A percentile compares a stretch with the other conserved stretches of the same genome.
phyloP scores from a whole-genome alignment of 2,329 filamentous ascomycete genomes.

The Pseudopithomyces maydicus region DNA sequence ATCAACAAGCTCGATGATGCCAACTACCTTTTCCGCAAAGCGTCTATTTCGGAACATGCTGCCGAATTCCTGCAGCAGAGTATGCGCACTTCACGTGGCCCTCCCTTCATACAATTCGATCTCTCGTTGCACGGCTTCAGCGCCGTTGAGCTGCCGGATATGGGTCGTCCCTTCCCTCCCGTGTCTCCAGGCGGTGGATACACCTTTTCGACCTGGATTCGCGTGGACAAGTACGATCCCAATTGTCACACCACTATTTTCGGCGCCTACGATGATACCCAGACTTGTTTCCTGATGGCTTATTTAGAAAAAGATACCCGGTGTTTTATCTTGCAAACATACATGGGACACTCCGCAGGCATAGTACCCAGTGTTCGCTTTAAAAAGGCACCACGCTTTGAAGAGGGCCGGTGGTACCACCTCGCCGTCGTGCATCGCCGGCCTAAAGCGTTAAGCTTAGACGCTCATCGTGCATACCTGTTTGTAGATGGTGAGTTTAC shows the following conservation, averaged over 20 bases:
- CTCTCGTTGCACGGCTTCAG: conserved; percentile 85
- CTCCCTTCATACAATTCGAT: conserved; percentile 92
- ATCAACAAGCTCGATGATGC: conserved; percentile 83
- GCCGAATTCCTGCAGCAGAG: conserved; percentile 76
- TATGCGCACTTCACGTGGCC: conserved; percentile 74
- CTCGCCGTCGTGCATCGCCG: conserved; percentile 85
- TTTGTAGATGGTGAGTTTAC: conserved; percentile 94
- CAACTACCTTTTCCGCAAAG: conserved; percentile 71
- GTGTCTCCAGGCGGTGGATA: conserved; percentile 76
- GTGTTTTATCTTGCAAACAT: conserved; percentile 95
- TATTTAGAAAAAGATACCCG: conserved; percentile 93
- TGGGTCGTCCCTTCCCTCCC: conserved; percentile 85
- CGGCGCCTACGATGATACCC: conserved; percentile 87
- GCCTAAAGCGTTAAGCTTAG: conserved; percentile 68
- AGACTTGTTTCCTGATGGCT: conserved; percentile 90
- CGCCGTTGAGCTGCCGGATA: conserved; percentile 85
- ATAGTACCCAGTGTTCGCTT: conserved; percentile 87
- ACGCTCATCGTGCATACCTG: conserved; percentile 79
- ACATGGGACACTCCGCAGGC: conserved; percentile 72
- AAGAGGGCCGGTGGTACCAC: conserved; percentile 86
- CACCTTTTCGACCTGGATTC: conserved; percentile 87
- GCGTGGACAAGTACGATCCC: conserved; percentile 83
- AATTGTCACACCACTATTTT: conserved; percentile 92
- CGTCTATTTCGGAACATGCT: conserved; percentile 56
- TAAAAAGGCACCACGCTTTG: conserved; percentile 82